Conservation (phyloP, 768 basidiomycete species). For the Hypsizygus marmoreus region DNA sequence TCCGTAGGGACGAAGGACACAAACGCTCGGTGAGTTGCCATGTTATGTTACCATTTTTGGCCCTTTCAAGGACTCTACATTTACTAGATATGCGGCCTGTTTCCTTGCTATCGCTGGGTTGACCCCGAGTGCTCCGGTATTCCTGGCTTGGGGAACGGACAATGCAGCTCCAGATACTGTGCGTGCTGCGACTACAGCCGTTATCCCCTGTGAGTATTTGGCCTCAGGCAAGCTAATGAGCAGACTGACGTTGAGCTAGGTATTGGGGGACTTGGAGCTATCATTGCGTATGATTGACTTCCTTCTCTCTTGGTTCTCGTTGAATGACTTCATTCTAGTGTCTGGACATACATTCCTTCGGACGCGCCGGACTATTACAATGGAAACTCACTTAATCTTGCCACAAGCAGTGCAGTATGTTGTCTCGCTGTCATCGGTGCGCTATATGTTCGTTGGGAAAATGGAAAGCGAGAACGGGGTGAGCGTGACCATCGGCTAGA, state of each 20-base stretch:
- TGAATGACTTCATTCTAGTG: constrained; percentile 23
- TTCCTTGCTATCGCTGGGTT: constrained; percentile 44
- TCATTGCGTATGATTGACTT: constrained; percentile 46
- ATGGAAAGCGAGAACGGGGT: constrained; percentile 42
- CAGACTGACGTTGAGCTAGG: constrained; percentile 21
- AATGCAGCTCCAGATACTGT: constrained; percentile 54
- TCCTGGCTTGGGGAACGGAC: constrained; percentile 51
- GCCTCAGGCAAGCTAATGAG: neutral
- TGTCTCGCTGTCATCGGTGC: constrained; percentile 31
- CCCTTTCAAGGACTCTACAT: constrained; percentile 5
- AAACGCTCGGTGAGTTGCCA: constrained; percentile 31
- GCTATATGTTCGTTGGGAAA: constrained; percentile 43
- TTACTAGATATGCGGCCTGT: constrained; percentile 45
- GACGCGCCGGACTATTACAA: constrained; percentile 49
- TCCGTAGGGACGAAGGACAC: constrained; percentile 42
- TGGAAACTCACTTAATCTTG: constrained; percentile 49
- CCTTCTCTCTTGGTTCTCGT: neutral
- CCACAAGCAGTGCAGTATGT: constrained; percentile 32
- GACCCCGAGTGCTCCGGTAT: constrained; percentile 37
- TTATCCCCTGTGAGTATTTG: constrained; percentile 42
- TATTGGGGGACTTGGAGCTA: constrained; percentile 43
- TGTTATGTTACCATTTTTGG: neutral
- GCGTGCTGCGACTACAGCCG: constrained; percentile 43
- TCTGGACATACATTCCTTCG: constrained; percentile 48
- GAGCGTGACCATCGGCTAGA: constrained; percentile 42